Evolutionary conservation across 1,139 yeast species (phyloP), one percentile per base, ranked within the genome.

Genomic region (Sugiyamaella grinbergsii): DNA sequence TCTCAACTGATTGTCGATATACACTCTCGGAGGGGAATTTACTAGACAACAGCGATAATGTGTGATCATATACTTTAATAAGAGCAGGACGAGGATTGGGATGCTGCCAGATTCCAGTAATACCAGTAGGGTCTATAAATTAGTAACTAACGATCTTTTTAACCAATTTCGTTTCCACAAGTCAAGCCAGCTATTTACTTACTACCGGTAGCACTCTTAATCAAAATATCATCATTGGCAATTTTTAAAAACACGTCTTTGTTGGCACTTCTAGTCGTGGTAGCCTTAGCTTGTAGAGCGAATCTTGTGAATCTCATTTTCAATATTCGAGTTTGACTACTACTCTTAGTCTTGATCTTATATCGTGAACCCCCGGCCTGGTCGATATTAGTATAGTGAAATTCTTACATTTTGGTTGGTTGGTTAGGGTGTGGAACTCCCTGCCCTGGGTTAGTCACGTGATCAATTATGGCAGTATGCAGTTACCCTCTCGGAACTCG

Each of bases 11-110:
- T 65, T 84, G 86, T 68, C 85, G 79, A 72, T 88, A 88, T 29
- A 89, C 81, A 24, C 91, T 81, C 32, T 81, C 78, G 50, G 77
- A 70, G 29, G 96, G 96, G 67, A 82, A 83, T 61, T 80, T 78
- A 28, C 72, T 72, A 43, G 77, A 71, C 61, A 88, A 74, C 44
- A 80, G 75, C 40, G 72, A 70, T 61, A 88, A 73, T 2, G 96
- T 88, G 53, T 84, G 80, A 58, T 79, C 79, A 72, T 88, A 88
- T 44, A 87, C 74, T 48, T 85, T 78, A 53, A 82, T 72, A 62
- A 88, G 76, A 2, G 91, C 87, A 2, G 94, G 93, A 68, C 89
- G 80, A 52, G 96, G 95, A 67, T 84, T 79, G 51, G 95, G 95
- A 66, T 87, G 95, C 65, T 83, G 85, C 66, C 74, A 77, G 55